Evolutionary conservation across 176 grass and related monocot species (phyloP).

Genomic region (Aegilops umbellulata): DNA sequence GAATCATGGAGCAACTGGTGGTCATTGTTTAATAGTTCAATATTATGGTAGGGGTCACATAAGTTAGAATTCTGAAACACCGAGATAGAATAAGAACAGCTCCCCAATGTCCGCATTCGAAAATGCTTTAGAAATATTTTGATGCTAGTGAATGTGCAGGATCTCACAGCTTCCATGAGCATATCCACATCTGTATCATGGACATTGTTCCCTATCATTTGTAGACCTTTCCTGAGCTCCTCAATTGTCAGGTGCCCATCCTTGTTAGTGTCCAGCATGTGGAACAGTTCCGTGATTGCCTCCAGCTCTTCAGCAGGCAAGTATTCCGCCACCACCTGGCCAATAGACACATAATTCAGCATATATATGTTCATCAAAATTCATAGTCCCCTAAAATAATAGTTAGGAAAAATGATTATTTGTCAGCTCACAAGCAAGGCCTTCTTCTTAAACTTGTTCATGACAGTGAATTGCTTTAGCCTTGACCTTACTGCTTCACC

Average conservation of each 20-base stretch:
- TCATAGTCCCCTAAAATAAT: not conserved
- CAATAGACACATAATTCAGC: not conserved
- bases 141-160: not conserved
- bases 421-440: conserved; percentile 49
- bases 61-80: not conserved
- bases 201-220: conserved; percentile 49
- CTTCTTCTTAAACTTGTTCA: conserved; percentile 94
- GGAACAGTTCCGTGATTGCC: conserved; percentile 69
- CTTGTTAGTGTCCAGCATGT: conserved; percentile 84
- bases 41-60: not conserved
- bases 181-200: conserved; percentile 74
- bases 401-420: not conserved
- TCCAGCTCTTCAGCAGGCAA: conserved; percentile 71
- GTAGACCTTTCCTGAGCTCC: conserved; percentile 73
- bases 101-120: not conserved
- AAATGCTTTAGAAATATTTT: not conserved
- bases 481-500: conserved; percentile 69
- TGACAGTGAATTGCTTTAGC: conserved; percentile 71
- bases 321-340: conserved; percentile 72
- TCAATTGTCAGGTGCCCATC: conserved; percentile 73
- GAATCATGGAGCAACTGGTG: not conserved
- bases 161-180: conserved; percentile 88
- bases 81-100: not conserved
- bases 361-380: not conserved
- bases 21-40: not conserved